Percentiles rank a stretch among this genome's conserved stretches.
Evolutionary conservation across 1,284 basidiomycete genomes (phyloP).

Genomic region (Gymnopus androsaceus): DNA sequence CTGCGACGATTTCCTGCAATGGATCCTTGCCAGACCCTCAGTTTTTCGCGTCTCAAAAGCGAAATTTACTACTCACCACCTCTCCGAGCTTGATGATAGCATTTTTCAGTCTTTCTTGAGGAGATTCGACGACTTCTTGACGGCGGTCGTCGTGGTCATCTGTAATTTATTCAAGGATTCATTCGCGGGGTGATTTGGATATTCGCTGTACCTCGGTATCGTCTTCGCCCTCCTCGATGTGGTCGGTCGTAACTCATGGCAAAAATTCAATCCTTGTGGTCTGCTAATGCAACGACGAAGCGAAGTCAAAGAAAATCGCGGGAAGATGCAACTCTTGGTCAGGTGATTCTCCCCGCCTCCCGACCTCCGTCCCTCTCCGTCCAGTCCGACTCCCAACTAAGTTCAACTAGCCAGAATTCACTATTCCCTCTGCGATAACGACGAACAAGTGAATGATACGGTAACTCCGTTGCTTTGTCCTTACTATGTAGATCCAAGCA

Average conservation of each 20-base stretch:
- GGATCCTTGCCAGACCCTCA: slow-evolving; percentile 53
- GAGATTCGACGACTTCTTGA: slow-evolving; percentile 64
- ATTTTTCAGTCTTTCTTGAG: slow-evolving; percentile 70
- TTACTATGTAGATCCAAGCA: no score
- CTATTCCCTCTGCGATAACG: no score
- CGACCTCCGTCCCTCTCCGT: no score
- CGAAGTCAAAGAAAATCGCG: no score
- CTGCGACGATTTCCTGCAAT: slow-evolving; percentile 64
- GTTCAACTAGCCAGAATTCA: no score
- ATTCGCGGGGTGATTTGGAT: neutral
- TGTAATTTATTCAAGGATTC: slow-evolving; percentile 16
- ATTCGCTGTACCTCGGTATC: slow-evolving; percentile 45
- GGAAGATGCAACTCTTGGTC: no score
- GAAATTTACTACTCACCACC: slow-evolving; percentile 59
- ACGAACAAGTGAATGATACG: no score
- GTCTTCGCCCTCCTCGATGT: slow-evolving; percentile 41
- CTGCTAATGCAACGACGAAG: no score
- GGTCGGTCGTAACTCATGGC: slow-evolving; percentile 51
- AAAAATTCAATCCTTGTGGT: neutral
- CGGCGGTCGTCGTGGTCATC: slow-evolving; percentile 69
- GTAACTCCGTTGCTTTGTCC: no score
- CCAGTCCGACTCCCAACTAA: no score
- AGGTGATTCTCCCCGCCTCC: no score
- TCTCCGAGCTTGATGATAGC: slow-evolving; percentile 79
- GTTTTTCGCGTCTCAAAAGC: slow-evolving; percentile 2